Conservation (phyloP, 2,329 filamentous ascomycete genomes). For the Colletotrichum scovillei region DNA sequence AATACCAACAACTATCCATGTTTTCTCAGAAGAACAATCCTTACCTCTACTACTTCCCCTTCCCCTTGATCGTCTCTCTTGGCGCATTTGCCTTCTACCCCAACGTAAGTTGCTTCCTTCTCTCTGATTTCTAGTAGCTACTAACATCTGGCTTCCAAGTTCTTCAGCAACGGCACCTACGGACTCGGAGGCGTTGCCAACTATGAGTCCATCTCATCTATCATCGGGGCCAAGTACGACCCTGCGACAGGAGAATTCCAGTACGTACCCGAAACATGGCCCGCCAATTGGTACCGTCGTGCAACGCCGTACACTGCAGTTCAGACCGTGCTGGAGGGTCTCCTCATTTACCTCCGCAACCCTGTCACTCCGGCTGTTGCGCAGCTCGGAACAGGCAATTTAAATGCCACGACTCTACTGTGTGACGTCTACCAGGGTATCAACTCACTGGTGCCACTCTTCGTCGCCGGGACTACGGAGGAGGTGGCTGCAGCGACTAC, state of each 20-base stretch:
- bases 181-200: constrained; percentile 26
- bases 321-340: constrained; percentile 13
- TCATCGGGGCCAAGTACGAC: constrained; percentile 29
- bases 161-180: constrained; percentile 29
- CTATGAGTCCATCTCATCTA: constrained; percentile 29
- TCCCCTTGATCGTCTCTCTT: constrained; percentile 21
- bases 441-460: constrained; percentile 10
- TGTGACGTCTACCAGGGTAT: constrained; percentile 25
- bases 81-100: constrained; percentile 28
- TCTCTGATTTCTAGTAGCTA: no score
- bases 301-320: constrained; percentile 20
- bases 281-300: constrained; percentile 28
- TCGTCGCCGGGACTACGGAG: constrained; percentile 16
- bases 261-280: constrained; percentile 32
- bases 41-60: constrained; percentile 29
- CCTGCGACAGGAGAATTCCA: constrained; percentile 19
- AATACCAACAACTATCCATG: constrained; percentile 23
- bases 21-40: constrained; percentile 31
- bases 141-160: background rate
- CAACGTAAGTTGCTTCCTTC: background rate
- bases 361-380: background rate
- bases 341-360: constrained; percentile 22
- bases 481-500: constrained; percentile 14
- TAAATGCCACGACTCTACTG: constrained; percentile 23
- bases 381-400: constrained; percentile 16